These are phyloP conservation scores for Linum trigynum DNA, from an alignment of 345 rosid species.

Conservation along the genomic window DNA sequence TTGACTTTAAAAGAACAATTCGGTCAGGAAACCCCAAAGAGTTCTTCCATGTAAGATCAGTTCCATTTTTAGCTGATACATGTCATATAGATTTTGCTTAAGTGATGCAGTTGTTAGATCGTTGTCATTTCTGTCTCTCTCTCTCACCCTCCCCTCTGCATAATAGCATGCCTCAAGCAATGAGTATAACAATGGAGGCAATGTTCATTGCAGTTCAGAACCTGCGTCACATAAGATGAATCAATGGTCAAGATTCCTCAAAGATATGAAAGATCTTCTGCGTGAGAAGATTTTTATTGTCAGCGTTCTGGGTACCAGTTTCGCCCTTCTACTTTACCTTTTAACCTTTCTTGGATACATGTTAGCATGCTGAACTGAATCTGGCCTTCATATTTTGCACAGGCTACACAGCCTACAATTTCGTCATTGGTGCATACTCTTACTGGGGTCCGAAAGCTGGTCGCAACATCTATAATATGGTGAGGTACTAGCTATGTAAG, in stretches of 20 bases:
- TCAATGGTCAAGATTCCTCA: slow-evolving; percentile 47
- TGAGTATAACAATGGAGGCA: slow-evolving; percentile 13
- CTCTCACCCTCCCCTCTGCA: neutral
- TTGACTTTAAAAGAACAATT: slow-evolving; percentile 36
- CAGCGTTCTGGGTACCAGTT: slow-evolving; percentile 60
- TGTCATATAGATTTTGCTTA: neutral
- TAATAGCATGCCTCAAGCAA: neutral
- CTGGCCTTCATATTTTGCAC: slow-evolving; percentile 17
- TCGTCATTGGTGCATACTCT: slow-evolving; percentile 90
- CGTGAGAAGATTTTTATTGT: slow-evolving; percentile 54
- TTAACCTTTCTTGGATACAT: neutral
- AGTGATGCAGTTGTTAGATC: slow-evolving; percentile 13
- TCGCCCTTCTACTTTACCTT: slow-evolving; percentile 19
- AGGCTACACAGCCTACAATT: slow-evolving; percentile 85
- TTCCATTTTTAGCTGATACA: slow-evolving; percentile 14
- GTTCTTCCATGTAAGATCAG: slow-evolving; percentile 27
- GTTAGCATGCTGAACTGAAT: slow-evolving; percentile 3
- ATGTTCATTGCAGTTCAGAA: slow-evolving; percentile 26
- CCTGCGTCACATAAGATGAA: slow-evolving; percentile 16
- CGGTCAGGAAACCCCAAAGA: slow-evolving; percentile 20
- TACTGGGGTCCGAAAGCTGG: slow-evolving; percentile 99
- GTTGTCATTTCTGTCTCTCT: neutral
- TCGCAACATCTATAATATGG: slow-evolving; percentile 74
- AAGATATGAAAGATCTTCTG: slow-evolving; percentile 59
- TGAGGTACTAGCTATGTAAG: slow-evolving; percentile 19